A percentile compares a stretch with the other conserved stretches of the same genome.
phyloP scores from a whole-genome alignment of 768 basidiomycete species.

The Rubroboletus pulcherrimus region DNA sequence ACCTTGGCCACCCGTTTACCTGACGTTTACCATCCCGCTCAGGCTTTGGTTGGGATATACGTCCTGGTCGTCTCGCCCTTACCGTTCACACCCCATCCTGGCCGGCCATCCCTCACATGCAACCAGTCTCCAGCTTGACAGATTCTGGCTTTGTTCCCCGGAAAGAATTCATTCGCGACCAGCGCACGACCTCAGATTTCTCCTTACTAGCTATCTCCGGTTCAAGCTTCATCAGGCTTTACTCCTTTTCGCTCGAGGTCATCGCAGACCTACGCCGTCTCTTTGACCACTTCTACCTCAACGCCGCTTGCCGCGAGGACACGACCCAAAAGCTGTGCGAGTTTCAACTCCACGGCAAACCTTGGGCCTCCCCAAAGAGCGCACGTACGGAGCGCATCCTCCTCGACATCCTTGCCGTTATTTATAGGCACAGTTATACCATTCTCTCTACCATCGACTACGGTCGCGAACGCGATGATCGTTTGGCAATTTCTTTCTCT shows the following conservation, averaged over 20 bases:
- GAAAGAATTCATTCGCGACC: constrained; percentile 68
- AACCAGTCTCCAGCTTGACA: constrained; percentile 30
- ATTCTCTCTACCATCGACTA: constrained; percentile 73
- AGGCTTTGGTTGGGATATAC: constrained; percentile 25
- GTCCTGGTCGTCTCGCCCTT: constrained; percentile 19
- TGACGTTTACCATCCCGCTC: constrained; percentile 36
- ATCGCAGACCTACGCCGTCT: constrained; percentile 52
- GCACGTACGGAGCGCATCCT: constrained; percentile 64
- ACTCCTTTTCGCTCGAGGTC: constrained; percentile 58
- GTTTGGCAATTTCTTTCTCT: constrained; percentile 67
- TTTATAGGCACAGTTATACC: constrained; percentile 60
- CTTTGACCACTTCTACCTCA: constrained; percentile 44
- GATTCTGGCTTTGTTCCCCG: constrained; percentile 60
- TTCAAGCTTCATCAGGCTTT: constrained; percentile 61
- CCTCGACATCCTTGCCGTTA: constrained; percentile 58
- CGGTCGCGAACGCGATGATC: constrained; percentile 72
- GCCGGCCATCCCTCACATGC: constrained; percentile 29
- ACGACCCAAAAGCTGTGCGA: constrained; percentile 56
- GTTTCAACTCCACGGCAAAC: constrained; percentile 64
- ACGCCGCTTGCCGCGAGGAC: constrained; percentile 53
- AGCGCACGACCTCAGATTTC: constrained; percentile 53
- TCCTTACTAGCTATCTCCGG: constrained; percentile 67
- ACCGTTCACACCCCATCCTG: constrained; percentile 21
- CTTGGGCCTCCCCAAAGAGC: constrained; percentile 70
- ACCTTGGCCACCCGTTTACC: constrained; percentile 35